phyloP scores from a whole-genome alignment of 305 asterid species.

The Salvia sclarea region DNA sequence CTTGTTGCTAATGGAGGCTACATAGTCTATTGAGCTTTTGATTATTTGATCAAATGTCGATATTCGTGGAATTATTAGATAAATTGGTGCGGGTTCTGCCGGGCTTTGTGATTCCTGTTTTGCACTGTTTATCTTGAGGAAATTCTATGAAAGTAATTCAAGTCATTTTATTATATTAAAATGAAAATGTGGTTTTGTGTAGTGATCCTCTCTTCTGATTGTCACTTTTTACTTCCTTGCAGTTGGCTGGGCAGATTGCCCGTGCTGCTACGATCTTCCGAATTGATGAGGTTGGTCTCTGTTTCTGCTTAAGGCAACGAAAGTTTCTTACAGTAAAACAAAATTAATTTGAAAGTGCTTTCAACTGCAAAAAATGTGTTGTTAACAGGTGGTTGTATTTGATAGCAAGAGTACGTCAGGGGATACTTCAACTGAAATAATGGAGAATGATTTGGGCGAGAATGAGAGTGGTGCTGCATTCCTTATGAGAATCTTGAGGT shows the following conservation, averaged over 20 bases:
- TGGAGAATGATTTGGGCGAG: conserved; percentile 50
- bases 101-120: not conserved
- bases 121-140: not conserved
- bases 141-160: not conserved
- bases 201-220: not conserved
- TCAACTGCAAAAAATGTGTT: not conserved
- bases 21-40: not conserved
- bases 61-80: conserved; percentile 5
- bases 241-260: conserved; percentile 96
- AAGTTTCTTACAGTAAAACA: not conserved
- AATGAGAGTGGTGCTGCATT: conserved; percentile 79
- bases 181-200: not conserved
- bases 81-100: not conserved
- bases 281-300: conserved; percentile 70
- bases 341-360: not conserved
- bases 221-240: conserved; percentile 28
- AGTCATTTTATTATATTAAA: not conserved
- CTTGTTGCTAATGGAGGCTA: conserved; percentile 18
- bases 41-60: not conserved
- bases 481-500: conserved; percentile 78
- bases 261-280: conserved; percentile 91
- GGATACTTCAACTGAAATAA: conserved; percentile 42
- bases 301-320: conserved; percentile 5
- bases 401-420: conserved; percentile 59
- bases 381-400: conserved; percentile 66